These are phyloP conservation scores for Colletotrichum sp. DNA, from an alignment of 2,329 filamentous ascomycete genomes.

Conservation along the genomic window DNA sequence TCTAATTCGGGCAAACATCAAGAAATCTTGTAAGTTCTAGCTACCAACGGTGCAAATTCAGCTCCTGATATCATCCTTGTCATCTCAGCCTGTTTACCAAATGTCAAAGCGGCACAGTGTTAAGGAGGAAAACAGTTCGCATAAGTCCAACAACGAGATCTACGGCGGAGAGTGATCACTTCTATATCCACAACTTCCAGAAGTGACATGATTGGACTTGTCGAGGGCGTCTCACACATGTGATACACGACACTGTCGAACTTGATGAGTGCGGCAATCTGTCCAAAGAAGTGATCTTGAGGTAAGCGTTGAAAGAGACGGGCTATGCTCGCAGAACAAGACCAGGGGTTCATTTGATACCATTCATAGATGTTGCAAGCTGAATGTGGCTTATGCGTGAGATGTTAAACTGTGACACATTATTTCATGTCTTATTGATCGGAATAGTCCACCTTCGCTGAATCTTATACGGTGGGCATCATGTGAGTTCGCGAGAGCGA, in stretches of 20 bases:
- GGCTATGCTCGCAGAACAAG: background rate
- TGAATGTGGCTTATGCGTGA: background rate
- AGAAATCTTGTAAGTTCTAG: background rate
- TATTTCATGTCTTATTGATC: background rate
- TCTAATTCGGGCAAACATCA: background rate
- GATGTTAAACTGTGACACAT: background rate
- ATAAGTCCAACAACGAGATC: background rate
- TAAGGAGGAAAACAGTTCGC: background rate
- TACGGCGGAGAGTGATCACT: fast-evolving
- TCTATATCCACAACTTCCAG: background rate
- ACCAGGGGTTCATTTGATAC: background rate
- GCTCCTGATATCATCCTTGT: background rate
- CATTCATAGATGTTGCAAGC: background rate
- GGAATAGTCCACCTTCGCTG: background rate
- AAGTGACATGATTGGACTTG: background rate
- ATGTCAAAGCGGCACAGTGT: background rate
- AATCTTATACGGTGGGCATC: background rate
- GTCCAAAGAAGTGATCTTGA: fast-evolving
- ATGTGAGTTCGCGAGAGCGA: background rate
- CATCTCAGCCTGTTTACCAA: background rate
- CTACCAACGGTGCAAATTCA: background rate
- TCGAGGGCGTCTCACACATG: background rate
- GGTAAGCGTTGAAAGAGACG: fast-evolving
- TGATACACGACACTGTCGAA: background rate
- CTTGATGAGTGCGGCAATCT: background rate